phyloP scores from a whole-genome alignment of 2,329 filamentous ascomycete genomes.

The Thielaviopsis euricoi region DNA sequence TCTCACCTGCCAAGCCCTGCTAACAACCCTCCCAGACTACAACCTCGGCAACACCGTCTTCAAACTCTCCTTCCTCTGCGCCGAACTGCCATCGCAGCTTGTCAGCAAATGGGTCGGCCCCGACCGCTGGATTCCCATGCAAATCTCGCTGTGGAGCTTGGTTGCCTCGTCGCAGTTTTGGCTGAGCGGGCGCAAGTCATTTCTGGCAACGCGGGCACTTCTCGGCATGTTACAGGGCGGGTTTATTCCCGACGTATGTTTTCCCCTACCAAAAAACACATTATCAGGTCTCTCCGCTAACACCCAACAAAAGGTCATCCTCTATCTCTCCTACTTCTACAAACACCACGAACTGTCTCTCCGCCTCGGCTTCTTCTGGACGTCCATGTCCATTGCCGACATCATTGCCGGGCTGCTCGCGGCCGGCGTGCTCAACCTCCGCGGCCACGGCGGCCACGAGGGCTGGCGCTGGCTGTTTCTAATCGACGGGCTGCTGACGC shows the following conservation, averaged over 20 bases:
- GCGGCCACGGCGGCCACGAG: conserved; percentile 20
- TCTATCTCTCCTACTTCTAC: conserved; percentile 30
- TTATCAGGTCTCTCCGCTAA: no score
- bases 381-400: conserved; percentile 23
- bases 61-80: conserved; percentile 18
- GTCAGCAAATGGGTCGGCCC: conserved; percentile 40
- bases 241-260: conserved; percentile 27
- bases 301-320: conserved; percentile 15
- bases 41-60: conserved; percentile 21
- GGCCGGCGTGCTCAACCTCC: conserved; percentile 24
- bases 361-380: conserved; percentile 26
- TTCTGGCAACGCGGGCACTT: conserved; percentile 23
- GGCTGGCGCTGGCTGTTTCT: conserved; percentile 38
- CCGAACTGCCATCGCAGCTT: conserved; percentile 40
- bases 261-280: no score
- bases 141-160: conserved; percentile 39
- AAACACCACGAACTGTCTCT: conserved; percentile 24
- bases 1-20: neutral
- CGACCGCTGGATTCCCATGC: conserved; percentile 42
- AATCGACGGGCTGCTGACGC: conserved; percentile 31
- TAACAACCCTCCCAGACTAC: conserved; percentile 16
- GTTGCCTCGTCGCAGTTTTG: conserved; percentile 32
- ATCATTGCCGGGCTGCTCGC: conserved; percentile 24
- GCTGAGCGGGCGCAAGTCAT: conserved; percentile 22
- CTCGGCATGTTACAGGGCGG: conserved; percentile 28